phyloP scores from a whole-genome alignment of 345 rosid genomes.

The Turnera subulata region DNA sequence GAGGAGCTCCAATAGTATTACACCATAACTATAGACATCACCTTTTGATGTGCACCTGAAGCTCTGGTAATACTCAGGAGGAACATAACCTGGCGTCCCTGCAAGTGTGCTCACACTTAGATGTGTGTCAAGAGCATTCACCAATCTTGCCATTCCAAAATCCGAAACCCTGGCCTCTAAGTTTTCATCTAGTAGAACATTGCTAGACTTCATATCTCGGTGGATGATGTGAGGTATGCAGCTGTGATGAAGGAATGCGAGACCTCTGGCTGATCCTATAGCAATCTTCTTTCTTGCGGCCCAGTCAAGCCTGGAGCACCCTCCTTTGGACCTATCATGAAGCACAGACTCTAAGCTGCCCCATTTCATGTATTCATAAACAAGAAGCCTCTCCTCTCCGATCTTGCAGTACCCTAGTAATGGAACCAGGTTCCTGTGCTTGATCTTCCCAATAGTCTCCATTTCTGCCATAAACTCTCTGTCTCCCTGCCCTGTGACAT shows the following conservation, averaged over 20 bases:
- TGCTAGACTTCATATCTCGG: constrained; percentile 97
- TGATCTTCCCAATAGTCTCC: constrained; percentile 98
- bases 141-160: constrained; percentile 95
- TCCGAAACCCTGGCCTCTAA: constrained; percentile 94
- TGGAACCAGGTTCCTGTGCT: constrained; percentile 93
- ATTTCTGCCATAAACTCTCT: constrained; percentile 99
- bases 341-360: constrained; percentile 92
- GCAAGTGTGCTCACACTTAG: constrained; percentile 96
- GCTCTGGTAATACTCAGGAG: constrained; percentile 96
- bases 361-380: constrained; percentile 97
- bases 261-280: constrained; percentile 90
- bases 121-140: constrained; percentile 88
- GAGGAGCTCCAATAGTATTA: constrained; percentile 85
- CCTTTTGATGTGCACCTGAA: constrained; percentile 95
- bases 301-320: constrained; percentile 64
- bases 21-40: constrained; percentile 94
- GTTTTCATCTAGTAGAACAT: constrained; percentile 84
- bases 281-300: constrained; percentile 81
- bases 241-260: constrained; percentile 97
- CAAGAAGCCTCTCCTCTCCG: constrained; percentile 97
- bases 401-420: constrained; percentile 89
- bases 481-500: constrained; percentile 89
- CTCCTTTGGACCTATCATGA: constrained; percentile 58
- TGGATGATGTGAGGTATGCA: constrained; percentile 98
- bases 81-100: constrained; percentile 98